Evolutionary conservation across 2,329 filamentous ascomycete species (phyloP).

Genomic region (Paecilomyces variotii): DNA sequence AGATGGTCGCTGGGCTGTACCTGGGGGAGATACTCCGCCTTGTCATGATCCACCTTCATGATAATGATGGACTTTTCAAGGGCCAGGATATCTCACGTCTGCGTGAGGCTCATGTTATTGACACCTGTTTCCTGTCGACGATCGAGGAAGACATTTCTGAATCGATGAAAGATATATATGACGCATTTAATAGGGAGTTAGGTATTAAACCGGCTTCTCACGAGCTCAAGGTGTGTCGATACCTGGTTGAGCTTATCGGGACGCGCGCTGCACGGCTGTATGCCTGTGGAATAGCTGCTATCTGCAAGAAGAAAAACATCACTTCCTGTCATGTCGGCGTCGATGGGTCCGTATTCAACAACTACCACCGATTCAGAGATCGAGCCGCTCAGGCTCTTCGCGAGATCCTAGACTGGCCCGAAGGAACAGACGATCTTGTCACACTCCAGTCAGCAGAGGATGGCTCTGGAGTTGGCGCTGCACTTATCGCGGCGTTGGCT

Average conservation of each 20-base stretch:
- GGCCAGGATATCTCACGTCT: constrained; percentile 71
- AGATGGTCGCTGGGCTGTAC: constrained; percentile 92
- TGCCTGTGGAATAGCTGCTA: constrained; percentile 89
- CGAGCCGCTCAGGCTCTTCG: constrained; percentile 75
- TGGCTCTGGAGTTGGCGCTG: constrained; percentile 11
- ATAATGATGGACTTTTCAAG: constrained; percentile 68
- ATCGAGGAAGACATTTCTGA: constrained; percentile 91
- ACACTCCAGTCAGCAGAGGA: constrained; percentile 7
- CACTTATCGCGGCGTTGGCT: constrained; percentile 9
- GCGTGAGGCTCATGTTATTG: constrained; percentile 72
- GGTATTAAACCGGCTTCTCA: constrained; percentile 60
- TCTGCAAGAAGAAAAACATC: constrained; percentile 88
- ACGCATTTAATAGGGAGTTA: constrained; percentile 68
- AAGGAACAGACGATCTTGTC: constrained; percentile 3
- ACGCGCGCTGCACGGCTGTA: constrained; percentile 87
- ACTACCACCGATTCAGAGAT: constrained; percentile 93
- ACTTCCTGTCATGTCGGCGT: constrained; percentile 81
- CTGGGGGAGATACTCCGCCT: constrained; percentile 87
- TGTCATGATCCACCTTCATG: constrained; percentile 72
- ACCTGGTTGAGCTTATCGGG: constrained; percentile 85
- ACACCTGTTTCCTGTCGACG: constrained; percentile 81
- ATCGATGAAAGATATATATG: constrained; percentile 75
- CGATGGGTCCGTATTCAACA: constrained; percentile 94
- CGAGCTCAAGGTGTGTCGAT: constrained; percentile 79
- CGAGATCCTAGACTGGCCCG: constrained; percentile 65